A percentile compares a stretch with the other conserved stretches of the same genome.
phyloP scores from a whole-genome alignment of 1,284 basidiomycete species.

The Schizopora paradoxa region DNA sequence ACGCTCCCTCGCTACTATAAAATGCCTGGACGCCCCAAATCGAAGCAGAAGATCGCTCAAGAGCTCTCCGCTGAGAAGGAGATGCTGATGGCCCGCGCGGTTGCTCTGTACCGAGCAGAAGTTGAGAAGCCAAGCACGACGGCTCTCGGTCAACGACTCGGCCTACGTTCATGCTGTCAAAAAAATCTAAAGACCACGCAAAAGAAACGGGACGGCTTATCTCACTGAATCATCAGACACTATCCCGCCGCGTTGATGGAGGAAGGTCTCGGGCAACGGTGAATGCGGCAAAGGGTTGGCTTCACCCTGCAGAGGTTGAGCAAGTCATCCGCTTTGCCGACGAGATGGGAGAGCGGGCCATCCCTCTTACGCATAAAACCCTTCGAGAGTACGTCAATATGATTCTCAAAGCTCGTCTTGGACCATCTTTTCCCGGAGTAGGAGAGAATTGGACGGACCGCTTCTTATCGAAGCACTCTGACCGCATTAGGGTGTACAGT shows the following conservation, averaged over 20 bases:
- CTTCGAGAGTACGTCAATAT: constrained; percentile 31
- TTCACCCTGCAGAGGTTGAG: constrained; percentile 25
- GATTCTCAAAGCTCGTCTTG: constrained; percentile 25
- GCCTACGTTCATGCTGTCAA: not conserved
- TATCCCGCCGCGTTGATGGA: constrained; percentile 20
- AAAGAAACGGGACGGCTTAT: constrained; percentile 12
- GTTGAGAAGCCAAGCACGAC: constrained; percentile 6
- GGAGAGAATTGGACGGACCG: constrained; percentile 33
- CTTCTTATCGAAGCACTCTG: constrained; percentile 31
- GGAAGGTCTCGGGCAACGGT: constrained; percentile 17
- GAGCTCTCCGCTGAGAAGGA: constrained; percentile 6
- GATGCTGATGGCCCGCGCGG: constrained; percentile 11
- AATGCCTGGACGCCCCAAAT: constrained; percentile 4
- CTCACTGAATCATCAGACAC: constrained; percentile 19
- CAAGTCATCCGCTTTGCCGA: constrained; percentile 24
- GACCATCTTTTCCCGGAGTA: constrained; percentile 31
- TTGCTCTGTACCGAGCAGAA: constrained; percentile 14
- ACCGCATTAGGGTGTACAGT: constrained; percentile 27
- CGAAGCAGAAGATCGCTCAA: not conserved
- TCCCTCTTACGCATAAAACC: constrained; percentile 29
- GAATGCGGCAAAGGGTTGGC: constrained; percentile 25
- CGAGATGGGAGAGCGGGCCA: constrained; percentile 24
- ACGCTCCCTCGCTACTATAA: not conserved
- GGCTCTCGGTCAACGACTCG: not conserved
- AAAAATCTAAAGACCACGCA: not conserved